These are phyloP conservation scores for Protomyces macrosporus DNA, from an alignment of 1,139 yeast genomes.

Conservation along the genomic window DNA sequence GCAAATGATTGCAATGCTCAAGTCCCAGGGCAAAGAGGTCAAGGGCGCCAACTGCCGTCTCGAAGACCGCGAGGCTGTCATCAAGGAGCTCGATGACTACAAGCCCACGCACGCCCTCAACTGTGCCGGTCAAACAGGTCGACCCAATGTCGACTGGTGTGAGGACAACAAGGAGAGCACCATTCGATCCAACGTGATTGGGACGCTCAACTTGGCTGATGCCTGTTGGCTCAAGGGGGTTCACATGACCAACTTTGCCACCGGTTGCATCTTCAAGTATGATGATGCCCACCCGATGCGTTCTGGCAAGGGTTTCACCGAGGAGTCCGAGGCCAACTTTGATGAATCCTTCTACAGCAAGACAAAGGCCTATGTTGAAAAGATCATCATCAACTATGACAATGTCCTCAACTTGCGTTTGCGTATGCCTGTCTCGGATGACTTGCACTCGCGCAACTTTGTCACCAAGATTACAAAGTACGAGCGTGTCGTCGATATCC, in stretches of 20 bases:
- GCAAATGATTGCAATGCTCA: slow-evolving; percentile 22
- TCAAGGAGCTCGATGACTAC: slow-evolving; percentile 21
- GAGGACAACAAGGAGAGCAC: slow-evolving; percentile 26
- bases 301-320: slow-evolving; percentile 24
- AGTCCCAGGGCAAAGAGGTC: slow-evolving; percentile 23
- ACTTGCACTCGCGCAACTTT: slow-evolving; percentile 23
- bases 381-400: slow-evolving; percentile 22
- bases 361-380: slow-evolving; percentile 24
- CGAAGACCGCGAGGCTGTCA: slow-evolving; percentile 18
- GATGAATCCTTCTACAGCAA: slow-evolving; percentile 23
- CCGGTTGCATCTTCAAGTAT: slow-evolving; percentile 25
- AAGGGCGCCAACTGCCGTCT: slow-evolving; percentile 18
- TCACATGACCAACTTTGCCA: slow-evolving; percentile 25
- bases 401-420: slow-evolving; percentile 20
- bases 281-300: slow-evolving; percentile 25
- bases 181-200: slow-evolving; percentile 45
- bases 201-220: slow-evolving; percentile 48
- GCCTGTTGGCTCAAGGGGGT: slow-evolving; percentile 35
- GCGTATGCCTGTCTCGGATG: slow-evolving; percentile 26
- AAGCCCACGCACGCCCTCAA: slow-evolving; percentile 25
- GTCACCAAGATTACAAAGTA: slow-evolving; percentile 26
- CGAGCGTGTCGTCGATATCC: slow-evolving; percentile 22
- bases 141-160: slow-evolving; percentile 26
- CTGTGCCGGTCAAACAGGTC: slow-evolving; percentile 24
- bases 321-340: slow-evolving; percentile 20